phyloP scores from a whole-genome alignment of 345 rosid genomes.

The Moricandia arvensis region DNA sequence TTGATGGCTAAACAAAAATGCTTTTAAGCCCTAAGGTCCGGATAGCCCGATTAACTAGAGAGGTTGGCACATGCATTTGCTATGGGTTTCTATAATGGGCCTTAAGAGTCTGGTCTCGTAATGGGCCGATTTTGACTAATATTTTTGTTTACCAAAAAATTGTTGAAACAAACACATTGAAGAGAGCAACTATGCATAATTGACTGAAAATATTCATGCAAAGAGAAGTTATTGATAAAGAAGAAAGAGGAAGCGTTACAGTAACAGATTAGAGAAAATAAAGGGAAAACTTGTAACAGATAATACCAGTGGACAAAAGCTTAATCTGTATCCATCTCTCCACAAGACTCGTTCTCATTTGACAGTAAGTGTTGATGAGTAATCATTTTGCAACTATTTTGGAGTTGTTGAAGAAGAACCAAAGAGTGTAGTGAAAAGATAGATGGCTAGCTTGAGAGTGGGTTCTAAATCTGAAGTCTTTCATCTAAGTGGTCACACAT shows the following conservation, averaged over 20 bases:
- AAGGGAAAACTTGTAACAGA: conserved; percentile 45
- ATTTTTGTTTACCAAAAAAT: neutral
- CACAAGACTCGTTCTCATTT: conserved; percentile 56
- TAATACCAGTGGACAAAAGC: neutral
- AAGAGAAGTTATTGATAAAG: neutral
- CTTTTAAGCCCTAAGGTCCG: neutral
- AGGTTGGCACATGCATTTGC: neutral
- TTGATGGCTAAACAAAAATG: neutral
- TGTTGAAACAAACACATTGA: neutral
- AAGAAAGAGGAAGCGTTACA: conserved; percentile 16
- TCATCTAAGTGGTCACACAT: conserved; percentile 59
- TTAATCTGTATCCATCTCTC: conserved; percentile 52
- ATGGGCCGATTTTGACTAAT: neutral
- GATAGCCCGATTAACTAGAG: neutral
- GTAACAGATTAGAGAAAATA: conserved; percentile 5
- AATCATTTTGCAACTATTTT: conserved; percentile 9
- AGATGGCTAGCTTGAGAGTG: conserved; percentile 80
- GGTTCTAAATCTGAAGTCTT: conserved; percentile 90
- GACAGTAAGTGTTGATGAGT: neutral
- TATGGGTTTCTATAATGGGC: conserved; percentile 9
- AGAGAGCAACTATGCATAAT: neutral
- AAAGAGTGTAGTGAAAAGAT: neutral
- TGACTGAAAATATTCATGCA: neutral
- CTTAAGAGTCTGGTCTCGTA: neutral
- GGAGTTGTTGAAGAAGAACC: conserved; percentile 4